Conservation (phyloP, 2,329 filamentous ascomycete genomes). For the Penicillium verrucosum region DNA sequence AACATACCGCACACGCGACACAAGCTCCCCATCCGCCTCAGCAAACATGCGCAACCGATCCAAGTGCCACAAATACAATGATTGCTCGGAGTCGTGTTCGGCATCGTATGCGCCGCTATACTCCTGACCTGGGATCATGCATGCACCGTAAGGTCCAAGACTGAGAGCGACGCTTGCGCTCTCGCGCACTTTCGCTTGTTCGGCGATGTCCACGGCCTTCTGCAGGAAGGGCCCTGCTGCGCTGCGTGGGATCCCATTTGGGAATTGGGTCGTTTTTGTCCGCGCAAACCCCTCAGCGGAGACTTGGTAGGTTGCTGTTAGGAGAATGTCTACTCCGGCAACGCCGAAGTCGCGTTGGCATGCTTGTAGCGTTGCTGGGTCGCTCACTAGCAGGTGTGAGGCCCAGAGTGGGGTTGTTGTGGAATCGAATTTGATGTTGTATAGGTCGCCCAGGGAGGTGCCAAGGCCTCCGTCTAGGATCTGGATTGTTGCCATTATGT, state of each 20-base stretch:
- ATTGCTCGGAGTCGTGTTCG: constrained; percentile 43
- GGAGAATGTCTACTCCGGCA: constrained; percentile 60
- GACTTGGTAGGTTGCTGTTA: constrained; percentile 67
- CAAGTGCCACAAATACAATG: constrained; percentile 56
- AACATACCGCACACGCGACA: constrained; percentile 50
- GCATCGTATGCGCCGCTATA: constrained; percentile 61
- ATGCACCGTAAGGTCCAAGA: constrained; percentile 65
- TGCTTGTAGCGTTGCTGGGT: constrained; percentile 50
- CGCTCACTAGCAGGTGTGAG: constrained; percentile 60
- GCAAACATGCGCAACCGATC: constrained; percentile 54
- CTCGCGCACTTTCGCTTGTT: constrained; percentile 27
- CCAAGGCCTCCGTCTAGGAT: constrained; percentile 67
- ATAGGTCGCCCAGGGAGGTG: constrained; percentile 60
- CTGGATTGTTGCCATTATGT: constrained; percentile 37
- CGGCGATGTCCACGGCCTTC: constrained; percentile 38
- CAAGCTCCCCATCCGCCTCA: constrained; percentile 31
- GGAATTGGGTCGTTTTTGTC: constrained; percentile 46
- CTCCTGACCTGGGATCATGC: constrained; percentile 61
- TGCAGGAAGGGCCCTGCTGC: constrained; percentile 45
- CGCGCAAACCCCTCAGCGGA: constrained; percentile 56
- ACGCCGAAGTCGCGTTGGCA: constrained; percentile 57
- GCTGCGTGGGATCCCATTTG: constrained; percentile 43
- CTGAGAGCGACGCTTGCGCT: constrained; percentile 50
- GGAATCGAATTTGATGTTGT: constrained; percentile 51
- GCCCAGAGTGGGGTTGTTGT: constrained; percentile 61